A percentile compares a stretch with the other conserved stretches of the same genome.
Conservation (phyloP, 2,329 filamentous ascomycete species). For the Xylaria multiplex region DNA sequence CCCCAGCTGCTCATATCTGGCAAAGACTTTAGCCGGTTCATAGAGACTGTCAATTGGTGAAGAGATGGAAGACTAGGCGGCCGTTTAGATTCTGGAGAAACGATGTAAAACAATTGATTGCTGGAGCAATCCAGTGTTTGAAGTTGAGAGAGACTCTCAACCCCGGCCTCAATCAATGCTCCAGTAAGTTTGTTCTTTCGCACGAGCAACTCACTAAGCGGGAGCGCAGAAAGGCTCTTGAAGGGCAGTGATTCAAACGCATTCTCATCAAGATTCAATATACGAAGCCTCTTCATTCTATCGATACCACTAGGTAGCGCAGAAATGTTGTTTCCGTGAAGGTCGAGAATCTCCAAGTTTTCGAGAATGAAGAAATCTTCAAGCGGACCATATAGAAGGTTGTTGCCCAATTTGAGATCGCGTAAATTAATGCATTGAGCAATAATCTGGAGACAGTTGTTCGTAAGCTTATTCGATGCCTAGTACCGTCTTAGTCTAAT, state of each 20-base stretch:
- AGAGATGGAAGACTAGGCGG: slow-evolving; percentile 74
- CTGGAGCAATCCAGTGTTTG: slow-evolving; percentile 81
- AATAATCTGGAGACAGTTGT: slow-evolving; percentile 76
- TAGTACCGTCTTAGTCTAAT: slow-evolving; percentile 50
- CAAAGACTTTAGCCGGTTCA: slow-evolving; percentile 79
- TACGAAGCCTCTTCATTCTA: slow-evolving; percentile 74
- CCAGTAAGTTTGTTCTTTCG: slow-evolving; percentile 83
- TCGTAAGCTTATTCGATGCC: slow-evolving; percentile 84
- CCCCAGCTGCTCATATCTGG: slow-evolving; percentile 81
- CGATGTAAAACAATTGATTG: slow-evolving; percentile 74
- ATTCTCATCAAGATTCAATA: slow-evolving; percentile 85
- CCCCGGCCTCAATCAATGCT: slow-evolving; percentile 72
- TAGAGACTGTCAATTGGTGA: slow-evolving; percentile 78
- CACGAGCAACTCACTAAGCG: slow-evolving; percentile 77
- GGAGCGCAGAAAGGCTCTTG: slow-evolving; percentile 71
- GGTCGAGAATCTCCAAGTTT: slow-evolving; percentile 81
- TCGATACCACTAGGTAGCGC: slow-evolving; percentile 73
- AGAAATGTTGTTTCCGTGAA: slow-evolving; percentile 82
- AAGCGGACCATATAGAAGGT: slow-evolving; percentile 75
- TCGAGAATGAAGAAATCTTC: slow-evolving; percentile 71
- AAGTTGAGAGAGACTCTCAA: slow-evolving; percentile 69
- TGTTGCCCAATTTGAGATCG: slow-evolving; percentile 84
- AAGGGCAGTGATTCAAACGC: slow-evolving; percentile 77
- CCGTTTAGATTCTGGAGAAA: slow-evolving; percentile 51
- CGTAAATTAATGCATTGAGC: slow-evolving; percentile 76